phyloP scores from a whole-genome alignment of 345 rosid species.

The Hibiscus mutabilis region DNA sequence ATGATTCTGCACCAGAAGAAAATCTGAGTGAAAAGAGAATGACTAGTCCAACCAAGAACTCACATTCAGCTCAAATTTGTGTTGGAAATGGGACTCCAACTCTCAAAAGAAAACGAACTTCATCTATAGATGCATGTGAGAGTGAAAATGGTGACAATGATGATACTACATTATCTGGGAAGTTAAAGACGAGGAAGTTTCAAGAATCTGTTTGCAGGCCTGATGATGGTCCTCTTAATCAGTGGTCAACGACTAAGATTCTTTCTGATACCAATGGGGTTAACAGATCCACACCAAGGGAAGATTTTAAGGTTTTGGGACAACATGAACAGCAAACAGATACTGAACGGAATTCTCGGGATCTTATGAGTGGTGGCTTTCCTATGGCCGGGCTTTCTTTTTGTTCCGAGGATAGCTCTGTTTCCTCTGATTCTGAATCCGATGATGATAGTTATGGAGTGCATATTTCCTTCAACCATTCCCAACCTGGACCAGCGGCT shows the following conservation, averaged over 20 bases:
- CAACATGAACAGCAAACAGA: neutral
- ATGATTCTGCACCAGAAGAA: conserved; percentile 13
- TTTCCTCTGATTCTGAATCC: conserved; percentile 27
- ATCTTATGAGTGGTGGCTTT: neutral
- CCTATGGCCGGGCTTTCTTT: neutral
- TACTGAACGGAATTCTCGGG: neutral
- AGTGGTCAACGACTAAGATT: neutral
- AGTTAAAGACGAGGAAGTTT: conserved; percentile 9
- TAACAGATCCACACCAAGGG: neutral
- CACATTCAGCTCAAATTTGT: neutral
- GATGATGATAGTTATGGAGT: conserved; percentile 10
- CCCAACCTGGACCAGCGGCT: neutral
- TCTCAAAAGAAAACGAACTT: conserved; percentile 29
- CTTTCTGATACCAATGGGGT: conserved; percentile 5
- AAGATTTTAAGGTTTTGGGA: too few species aligned
- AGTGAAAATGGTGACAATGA: conserved; percentile 2
- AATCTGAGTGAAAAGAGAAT: neutral
- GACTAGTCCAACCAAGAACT: neutral
- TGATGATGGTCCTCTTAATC: conserved; percentile 1
- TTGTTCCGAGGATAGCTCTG: conserved; percentile 16
- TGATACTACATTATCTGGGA: neutral
- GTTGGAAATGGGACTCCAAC: neutral
- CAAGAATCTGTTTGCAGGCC: conserved; percentile 10
- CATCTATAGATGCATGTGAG: neutral
- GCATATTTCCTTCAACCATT: neutral